A percentile compares a stretch with the other conserved stretches of the same genome.
phyloP scores from a whole-genome alignment of 2,329 filamentous ascomycete genomes.

The Albophoma yamanashiensis region DNA sequence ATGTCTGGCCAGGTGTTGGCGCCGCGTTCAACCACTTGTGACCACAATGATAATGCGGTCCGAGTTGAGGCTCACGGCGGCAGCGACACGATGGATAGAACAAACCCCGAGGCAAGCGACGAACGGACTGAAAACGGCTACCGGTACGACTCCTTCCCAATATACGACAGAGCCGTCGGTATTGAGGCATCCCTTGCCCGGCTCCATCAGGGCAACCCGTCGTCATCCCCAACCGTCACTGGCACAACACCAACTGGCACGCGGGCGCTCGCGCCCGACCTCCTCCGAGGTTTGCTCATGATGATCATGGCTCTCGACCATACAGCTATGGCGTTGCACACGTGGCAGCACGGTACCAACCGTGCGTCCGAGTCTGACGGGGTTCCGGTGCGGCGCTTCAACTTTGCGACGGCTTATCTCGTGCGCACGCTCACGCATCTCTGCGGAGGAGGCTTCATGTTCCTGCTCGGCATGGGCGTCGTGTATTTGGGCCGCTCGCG shows the following conservation, averaged over 20 bases:
- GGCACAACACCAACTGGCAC: not conserved
- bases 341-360: slow-evolving; percentile 30
- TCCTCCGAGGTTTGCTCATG: slow-evolving; percentile 34
- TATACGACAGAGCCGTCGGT: not conserved
- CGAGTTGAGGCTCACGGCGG: not conserved
- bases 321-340: slow-evolving; percentile 23
- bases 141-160: slow-evolving; percentile 8
- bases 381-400: slow-evolving; percentile 23
- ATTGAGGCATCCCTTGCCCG: not conserved
- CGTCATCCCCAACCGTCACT: not conserved
- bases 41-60: not conserved
- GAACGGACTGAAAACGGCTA: slow-evolving; percentile 4
- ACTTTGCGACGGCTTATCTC: slow-evolving; percentile 23
- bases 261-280: slow-evolving; percentile 30
- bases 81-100: not conserved
- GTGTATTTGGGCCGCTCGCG: slow-evolving; percentile 34
- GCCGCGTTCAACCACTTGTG: not conserved
- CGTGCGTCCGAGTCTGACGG: slow-evolving; percentile 25
- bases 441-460: slow-evolving; percentile 33
- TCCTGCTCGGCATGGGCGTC: slow-evolving; percentile 34
- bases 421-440: slow-evolving; percentile 31
- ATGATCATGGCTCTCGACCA: slow-evolving; percentile 34
- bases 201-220: not conserved
- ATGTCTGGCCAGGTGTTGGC: not conserved
- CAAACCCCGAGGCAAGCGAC: not conserved